A percentile compares a stretch with the other conserved stretches of the same genome.
phyloP scores from a whole-genome alignment of 352 stramenopile species.

The Phytophthora lateralis region DNA sequence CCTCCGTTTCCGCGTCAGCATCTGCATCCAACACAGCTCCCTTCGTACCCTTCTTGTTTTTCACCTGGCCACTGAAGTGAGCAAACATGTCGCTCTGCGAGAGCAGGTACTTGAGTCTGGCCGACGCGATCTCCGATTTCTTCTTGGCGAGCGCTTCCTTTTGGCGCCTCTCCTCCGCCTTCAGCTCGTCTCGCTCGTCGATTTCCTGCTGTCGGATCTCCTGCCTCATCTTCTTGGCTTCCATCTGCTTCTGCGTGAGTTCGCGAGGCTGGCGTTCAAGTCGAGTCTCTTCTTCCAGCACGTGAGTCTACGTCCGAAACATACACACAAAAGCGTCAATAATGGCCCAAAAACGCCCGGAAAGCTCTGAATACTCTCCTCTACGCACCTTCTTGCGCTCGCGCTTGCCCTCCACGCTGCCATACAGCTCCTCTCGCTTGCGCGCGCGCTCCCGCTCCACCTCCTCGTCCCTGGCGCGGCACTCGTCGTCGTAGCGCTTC shows the following conservation, averaged over 20 bases:
- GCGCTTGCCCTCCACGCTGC: conserved; percentile 65
- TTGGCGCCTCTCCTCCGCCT: conserved; percentile 75
- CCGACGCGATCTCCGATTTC: conserved; percentile 80
- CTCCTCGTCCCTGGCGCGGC: conserved; percentile 67
- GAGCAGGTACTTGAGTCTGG: conserved; percentile 94
- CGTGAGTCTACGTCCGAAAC: conserved; percentile 30
- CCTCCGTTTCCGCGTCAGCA: conserved; percentile 81
- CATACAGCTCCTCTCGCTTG: conserved; percentile 79
- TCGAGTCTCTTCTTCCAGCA: conserved; percentile 46
- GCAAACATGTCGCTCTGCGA: conserved; percentile 98
- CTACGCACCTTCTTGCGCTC: conserved; percentile 64
- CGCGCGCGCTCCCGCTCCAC: conserved; percentile 76
- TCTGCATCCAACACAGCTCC: conserved; percentile 37
- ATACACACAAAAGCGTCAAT: conserved; percentile 13
- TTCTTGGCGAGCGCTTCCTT: conserved; percentile 83
- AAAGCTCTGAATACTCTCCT: not conserved
- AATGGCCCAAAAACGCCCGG: not conserved
- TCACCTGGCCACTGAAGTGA: conserved; percentile 94
- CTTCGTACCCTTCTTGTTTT: conserved; percentile 50
- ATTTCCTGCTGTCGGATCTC: conserved; percentile 80
- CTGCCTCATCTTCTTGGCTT: conserved; percentile 69
- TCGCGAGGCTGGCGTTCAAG: conserved; percentile 53
- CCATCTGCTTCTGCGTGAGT: conserved; percentile 66
- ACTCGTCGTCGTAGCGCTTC: conserved; percentile 79
- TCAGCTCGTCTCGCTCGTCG: conserved; percentile 74